Evolutionary conservation across 2,329 filamentous ascomycete genomes (phyloP), one percentile per base, ranked within the genome.

Genomic region (Zymoseptoria ardabiliae): DNA sequence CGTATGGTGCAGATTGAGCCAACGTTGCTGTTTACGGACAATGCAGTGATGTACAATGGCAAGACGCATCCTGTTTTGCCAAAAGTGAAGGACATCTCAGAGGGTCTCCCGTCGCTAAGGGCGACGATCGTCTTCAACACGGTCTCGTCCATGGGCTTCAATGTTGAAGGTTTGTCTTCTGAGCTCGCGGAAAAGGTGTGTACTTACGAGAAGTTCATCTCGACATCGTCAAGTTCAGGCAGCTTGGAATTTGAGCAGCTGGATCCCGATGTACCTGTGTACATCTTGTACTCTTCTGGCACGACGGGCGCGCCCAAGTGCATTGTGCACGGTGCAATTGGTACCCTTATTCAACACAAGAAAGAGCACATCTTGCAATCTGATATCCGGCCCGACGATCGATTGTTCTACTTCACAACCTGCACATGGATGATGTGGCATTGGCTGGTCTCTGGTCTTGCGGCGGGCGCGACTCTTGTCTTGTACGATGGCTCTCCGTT

Each of bases 371-470:
- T 88, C 53, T 80, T 97, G 2, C 93, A 97, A 72, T 90, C 89
- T 72, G 91, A 91, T 21, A 85, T 99, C 63, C 80, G 82, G 8
- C 82, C 87, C 0, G 78, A 80, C 2, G 90, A 91, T 50, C 83
- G 87, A 20, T 81, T 97, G 70, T 89, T 97, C 74, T 97, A 97
- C 77, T 97, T 92, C 77, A 96, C 91, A 1, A 97, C 92, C 3
- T 91, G 88, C 10, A 95, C 91, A 0, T 97, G 92, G 94, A 97
- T 99, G 92, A 97, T 97, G 93, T 97, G 92, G 91, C 93, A 97
- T 73, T 97, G 93, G 92, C 86, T 92, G 49, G 83, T 97, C 20
- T 93, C 90, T 0, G 90, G 87, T 5, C 84, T 97, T 3, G 89
- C 92, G 9, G 86, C 85, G 28, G 93, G 93, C 56, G 84, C 89